phyloP scores from a whole-genome alignment of 1,284 basidiomycete species.

The Sphaerobolus stellatus region DNA sequence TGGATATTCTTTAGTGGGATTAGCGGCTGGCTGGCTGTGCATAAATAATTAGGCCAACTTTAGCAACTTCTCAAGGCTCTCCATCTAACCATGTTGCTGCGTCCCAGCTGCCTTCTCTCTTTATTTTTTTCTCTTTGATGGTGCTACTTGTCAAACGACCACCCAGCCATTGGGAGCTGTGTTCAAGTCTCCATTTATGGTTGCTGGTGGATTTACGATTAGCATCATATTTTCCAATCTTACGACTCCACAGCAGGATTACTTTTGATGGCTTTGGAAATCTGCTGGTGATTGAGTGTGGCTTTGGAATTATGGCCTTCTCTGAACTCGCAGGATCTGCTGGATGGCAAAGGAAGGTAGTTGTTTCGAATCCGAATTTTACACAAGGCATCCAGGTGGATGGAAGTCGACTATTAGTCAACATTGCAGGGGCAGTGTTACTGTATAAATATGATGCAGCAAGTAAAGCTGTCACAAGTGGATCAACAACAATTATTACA shows the following conservation, averaged over 20 bases:
- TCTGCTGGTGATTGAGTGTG: constrained; percentile 43
- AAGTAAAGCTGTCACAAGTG: constrained; percentile 14
- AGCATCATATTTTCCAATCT: constrained; percentile 38
- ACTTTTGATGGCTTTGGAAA: constrained; percentile 35
- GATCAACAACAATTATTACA: constrained; percentile 24
- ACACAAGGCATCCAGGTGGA: constrained; percentile 44
- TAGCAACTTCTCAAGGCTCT: no score
- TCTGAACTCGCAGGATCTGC: constrained; percentile 15
- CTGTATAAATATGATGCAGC: not conserved
- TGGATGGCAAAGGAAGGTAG: constrained; percentile 40
- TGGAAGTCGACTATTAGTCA: constrained; percentile 22
- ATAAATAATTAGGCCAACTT: no score
- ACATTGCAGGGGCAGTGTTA: constrained; percentile 8
- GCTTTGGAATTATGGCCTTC: constrained; percentile 40
- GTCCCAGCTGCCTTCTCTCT: no score
- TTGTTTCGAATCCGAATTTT: constrained; percentile 35
- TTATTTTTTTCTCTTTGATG: no score
- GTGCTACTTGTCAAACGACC: no score
- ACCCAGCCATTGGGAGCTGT: not conserved
- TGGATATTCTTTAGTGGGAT: no score
- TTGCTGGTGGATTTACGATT: constrained; percentile 32
- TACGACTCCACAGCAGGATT: constrained; percentile 39
- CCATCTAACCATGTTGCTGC: no score
- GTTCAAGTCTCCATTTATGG: constrained; percentile 31
- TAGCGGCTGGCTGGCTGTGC: no score